Percentiles rank a stretch among this genome's conserved stretches.
These are phyloP conservation scores for Cenchrus fungigraminus DNA, from an alignment of 176 grass and related monocot species.

Conservation along the genomic window DNA sequence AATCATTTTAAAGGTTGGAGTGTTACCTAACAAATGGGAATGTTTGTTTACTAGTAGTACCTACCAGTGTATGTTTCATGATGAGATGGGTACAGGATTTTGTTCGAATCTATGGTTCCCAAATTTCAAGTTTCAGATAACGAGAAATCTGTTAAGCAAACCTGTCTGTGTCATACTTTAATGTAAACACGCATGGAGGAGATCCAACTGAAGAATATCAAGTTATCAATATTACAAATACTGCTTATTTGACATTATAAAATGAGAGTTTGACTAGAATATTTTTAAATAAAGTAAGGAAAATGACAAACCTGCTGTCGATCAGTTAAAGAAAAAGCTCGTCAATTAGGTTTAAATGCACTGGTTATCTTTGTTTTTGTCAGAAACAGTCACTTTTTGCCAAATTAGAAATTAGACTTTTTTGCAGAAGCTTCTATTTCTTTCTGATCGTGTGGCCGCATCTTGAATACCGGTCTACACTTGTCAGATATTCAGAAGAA, in stretches of 20 bases:
- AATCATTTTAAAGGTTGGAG: constrained; percentile 34
- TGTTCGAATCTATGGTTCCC: constrained; percentile 1
- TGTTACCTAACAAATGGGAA: constrained; percentile 47
- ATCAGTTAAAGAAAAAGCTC: not conserved
- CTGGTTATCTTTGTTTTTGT: not conserved
- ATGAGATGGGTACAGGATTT: constrained; percentile 1
- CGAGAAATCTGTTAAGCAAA: not conserved
- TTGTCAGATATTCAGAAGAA: constrained; percentile 40
- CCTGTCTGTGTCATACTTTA: not conserved
- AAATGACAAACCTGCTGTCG: not conserved
- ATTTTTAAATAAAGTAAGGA: not conserved
- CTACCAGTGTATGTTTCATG: constrained; percentile 27
- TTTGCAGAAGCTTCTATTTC: constrained; percentile 31
- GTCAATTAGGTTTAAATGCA: constrained; percentile 16
- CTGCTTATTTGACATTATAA: not conserved
- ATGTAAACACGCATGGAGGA: not conserved
- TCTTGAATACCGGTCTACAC: not conserved
- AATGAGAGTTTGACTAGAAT: not conserved
- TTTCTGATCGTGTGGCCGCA: not conserved
- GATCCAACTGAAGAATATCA: not conserved
- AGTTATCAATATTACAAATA: constrained; percentile 4
- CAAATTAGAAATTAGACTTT: constrained; percentile 30
- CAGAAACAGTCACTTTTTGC: not conserved
- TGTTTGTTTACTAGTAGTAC: constrained; percentile 3
- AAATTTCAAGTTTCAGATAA: constrained; percentile 10